Evolutionary conservation across 495 filamentous ascomycete species (phyloP).

Genomic region (Penicillium cataractarum): DNA sequence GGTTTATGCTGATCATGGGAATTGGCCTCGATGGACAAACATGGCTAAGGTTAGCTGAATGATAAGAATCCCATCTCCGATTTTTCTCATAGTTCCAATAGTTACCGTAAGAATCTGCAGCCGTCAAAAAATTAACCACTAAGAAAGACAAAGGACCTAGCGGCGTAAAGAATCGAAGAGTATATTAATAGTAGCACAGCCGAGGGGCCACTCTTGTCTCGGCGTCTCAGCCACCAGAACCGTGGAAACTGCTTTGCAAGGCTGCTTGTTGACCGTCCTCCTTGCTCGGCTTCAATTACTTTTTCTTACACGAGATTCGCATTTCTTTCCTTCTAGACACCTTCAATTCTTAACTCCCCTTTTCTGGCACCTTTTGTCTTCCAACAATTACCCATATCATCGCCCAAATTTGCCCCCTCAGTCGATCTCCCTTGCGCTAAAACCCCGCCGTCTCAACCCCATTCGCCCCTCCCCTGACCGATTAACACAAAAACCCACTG

Average conservation of each 20-base stretch:
- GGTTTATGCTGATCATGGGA: too few relatives aligned
- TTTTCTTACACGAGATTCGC: neutral
- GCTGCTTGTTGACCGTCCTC: constrained; percentile 10
- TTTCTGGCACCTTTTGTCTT: neutral
- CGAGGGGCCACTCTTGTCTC: constrained; percentile 15
- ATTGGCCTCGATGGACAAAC: too few relatives aligned
- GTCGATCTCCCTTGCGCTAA: constrained; percentile 29
- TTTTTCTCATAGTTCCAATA: neutral
- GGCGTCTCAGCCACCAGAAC: constrained; percentile 11
- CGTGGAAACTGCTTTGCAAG: constrained; percentile 1
- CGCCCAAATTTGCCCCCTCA: neutral
- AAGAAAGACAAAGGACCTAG: neutral
- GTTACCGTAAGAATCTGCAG: neutral
- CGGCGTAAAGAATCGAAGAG: too few relatives aligned
- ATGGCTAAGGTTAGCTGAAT: too few relatives aligned
- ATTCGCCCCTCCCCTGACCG: constrained; percentile 24
- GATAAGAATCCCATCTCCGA: too few relatives aligned
- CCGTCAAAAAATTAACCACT: neutral
- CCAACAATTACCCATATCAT: neutral
- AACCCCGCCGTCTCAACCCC: constrained; percentile 20
- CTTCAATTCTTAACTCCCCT: neutral
- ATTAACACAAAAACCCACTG: constrained; percentile 17
- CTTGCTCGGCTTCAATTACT: neutral
- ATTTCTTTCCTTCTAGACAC: neutral
- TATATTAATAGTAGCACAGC: constrained; percentile 19